Evolutionary conservation across 140 eudicot species (phyloP), one percentile per base, ranked within the genome.

Genomic region (Stevia rebaudiana): DNA sequence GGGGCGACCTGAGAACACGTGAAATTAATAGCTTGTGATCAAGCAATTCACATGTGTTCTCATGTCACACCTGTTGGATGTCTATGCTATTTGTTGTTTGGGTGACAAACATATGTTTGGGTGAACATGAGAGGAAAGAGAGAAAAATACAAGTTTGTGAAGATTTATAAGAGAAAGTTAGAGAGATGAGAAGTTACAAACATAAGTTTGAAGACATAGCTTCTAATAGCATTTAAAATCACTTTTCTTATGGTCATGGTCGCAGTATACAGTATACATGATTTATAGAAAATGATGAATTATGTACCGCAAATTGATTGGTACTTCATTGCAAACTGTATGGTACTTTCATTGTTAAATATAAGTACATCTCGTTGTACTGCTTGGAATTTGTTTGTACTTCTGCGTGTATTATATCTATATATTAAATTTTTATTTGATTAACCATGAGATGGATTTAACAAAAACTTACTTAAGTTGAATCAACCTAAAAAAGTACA

Each of bases 1-100:
- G 43, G 63, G 43, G 43, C 63, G 43, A 56, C 44, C 63, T 56
- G 44, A 56, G 44, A 56, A 56, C 63, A 56, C 63, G 3, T 56
- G 63, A 31, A 7, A 8, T 0, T 0, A 0, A 31, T 16, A 1
- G 8, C 11, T 53, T 13, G 60, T 25, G 4, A 23, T 25, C 0
- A 16, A 56, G 16, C 60, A 12, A 15, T 13, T 56, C 23, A 28
- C 63, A 56, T 56, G 63, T 31, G 63, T 56, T 56, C 63, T 31
- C 63, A 56, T 8, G 44, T 31, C 63, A 31, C 43, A 56, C 63
- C 42, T 56, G n/a, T 16, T 8, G 43, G 43, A 56, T 56, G 3
- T 3, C 63, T 31, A 12, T 48, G 12, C 54, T 25, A 48, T 18
- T 18, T 19, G 8, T 28, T 15, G 8, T 4, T 4, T 15, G 13